Percentiles rank a stretch among this genome's conserved stretches.
Conservation (phyloP, 2,329 filamentous ascomycete species). For the Tolypocladium nubicola region DNA sequence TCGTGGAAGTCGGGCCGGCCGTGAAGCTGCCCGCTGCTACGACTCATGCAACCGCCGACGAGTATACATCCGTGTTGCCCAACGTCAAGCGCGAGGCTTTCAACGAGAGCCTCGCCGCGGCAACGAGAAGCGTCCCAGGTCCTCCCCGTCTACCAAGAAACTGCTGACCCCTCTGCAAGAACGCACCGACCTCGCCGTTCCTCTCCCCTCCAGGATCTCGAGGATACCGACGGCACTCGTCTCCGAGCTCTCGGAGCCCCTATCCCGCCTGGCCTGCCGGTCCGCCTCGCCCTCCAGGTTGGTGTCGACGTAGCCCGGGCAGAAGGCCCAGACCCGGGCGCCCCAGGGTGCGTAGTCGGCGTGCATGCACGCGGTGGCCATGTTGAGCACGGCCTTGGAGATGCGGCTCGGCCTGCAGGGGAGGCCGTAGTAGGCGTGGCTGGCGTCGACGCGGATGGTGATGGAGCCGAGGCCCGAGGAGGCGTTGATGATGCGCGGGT, state of each 20-base stretch:
- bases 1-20: no score
- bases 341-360: slow-evolving; percentile 14
- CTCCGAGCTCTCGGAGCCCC: background rate
- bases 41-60: no score
- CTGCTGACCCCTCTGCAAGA: background rate
- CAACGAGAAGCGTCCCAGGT: background rate
- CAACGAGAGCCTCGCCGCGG: background rate
- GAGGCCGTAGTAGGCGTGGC: background rate
- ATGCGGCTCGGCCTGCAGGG: slow-evolving; percentile 16
- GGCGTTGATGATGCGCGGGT: slow-evolving; percentile 21
- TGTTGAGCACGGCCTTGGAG: slow-evolving; percentile 26
- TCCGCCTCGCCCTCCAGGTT: slow-evolving; percentile 15
- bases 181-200: slow-evolving; percentile 7
- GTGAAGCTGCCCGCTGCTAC: no score
- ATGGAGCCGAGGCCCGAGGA: slow-evolving; percentile 22
- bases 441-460: slow-evolving; percentile 7
- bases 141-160: background rate
- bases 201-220: slow-evolving; percentile 6
- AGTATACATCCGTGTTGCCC: no score
- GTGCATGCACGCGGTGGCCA: slow-evolving; percentile 20
- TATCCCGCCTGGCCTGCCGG: slow-evolving; percentile 1
- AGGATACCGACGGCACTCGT: slow-evolving; percentile 1
- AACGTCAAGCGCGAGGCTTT: background rate
- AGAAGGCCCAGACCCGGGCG: slow-evolving; percentile 20
- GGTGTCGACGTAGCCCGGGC: slow-evolving; percentile 21